Conservation (phyloP, 495 filamentous ascomycete genomes). For the Xylaria scruposa region DNA sequence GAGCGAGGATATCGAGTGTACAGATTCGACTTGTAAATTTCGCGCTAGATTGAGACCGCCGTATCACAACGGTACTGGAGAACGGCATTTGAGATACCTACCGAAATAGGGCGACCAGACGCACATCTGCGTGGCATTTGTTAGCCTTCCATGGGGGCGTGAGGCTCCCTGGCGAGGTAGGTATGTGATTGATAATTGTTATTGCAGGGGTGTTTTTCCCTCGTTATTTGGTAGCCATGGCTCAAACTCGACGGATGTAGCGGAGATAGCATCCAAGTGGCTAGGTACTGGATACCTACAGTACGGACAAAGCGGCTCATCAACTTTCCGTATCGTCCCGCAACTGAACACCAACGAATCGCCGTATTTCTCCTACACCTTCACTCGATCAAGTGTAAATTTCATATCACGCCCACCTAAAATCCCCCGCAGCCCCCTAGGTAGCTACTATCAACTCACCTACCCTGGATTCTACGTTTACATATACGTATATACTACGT, state of each 20-base stretch:
- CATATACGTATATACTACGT: too few relatives aligned
- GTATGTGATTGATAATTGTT: neutral
- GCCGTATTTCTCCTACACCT: neutral
- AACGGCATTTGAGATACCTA: neutral
- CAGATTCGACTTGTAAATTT: neutral
- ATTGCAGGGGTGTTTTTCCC: neutral
- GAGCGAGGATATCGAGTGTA: neutral
- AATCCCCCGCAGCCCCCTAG: too few relatives aligned
- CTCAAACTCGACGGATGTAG: neutral
- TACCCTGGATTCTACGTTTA: too few relatives aligned
- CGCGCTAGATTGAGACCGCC: neutral
- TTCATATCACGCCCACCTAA: too few relatives aligned
- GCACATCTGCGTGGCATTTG: neutral
- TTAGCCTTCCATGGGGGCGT: neutral
- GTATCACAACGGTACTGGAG: neutral
- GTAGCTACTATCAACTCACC: too few relatives aligned
- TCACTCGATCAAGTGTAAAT: too few relatives aligned
- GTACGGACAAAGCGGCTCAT: neutral
- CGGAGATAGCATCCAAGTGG: neutral
- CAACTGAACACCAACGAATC: neutral
- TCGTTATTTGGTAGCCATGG: neutral
- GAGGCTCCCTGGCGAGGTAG: neutral
- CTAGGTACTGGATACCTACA: neutral
- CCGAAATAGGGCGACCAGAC: neutral
- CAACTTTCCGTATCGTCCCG: neutral